Base-by-base conservation (phyloP, 352 stramenopile species). In the Globisporangium cederbergense region DNA sequence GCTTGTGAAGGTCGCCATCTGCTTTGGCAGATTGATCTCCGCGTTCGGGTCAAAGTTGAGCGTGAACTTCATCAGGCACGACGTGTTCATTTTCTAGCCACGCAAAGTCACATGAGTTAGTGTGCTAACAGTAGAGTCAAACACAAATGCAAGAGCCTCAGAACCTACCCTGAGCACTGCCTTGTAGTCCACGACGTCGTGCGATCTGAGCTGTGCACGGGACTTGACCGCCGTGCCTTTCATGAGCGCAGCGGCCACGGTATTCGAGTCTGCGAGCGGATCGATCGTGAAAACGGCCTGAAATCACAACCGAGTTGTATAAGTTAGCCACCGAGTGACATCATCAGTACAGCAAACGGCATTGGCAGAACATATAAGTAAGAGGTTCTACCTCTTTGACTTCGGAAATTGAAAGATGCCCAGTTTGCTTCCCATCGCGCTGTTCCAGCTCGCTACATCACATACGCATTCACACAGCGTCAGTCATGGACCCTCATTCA, bases 51-150 rank as follows among this genome's bases (percentile, higher is more conserved):
- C 81, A 55, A 81, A 93, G 53, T 93, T 93, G 42, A 90, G 71
- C 13, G 77, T 75, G 65, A 90, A 89, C 72, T 93, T 93, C 77
- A 93, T 86, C 42, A 93, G 64, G 8, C 79, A 80, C 25, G 66
- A 70, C 5, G 73, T 73, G 67, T 91, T 93, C 71, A 93, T 81
- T 75, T 76, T 79, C 83, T 93, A 45, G 10, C 13, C 2, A 60
- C 43, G 13, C 11, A 38, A 16, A 25, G 51, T 34, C 5, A 6
- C 18, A 8, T 36, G 13, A 40, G 10, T 30, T 18, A 47, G 7
- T 30, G 7, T 46, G 6, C 40, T 18, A 1, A 13, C 8, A 4
- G 13, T 30, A 66, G 18, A 14, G 9, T 22, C 9, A 65, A 43
- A 22, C 13, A 47, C 57, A 13, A 52, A 16, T 9, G 51, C 25